Evolutionary conservation across 202 grass and related monocot genomes (phyloP).

Genomic region (Zizania palustris): DNA sequence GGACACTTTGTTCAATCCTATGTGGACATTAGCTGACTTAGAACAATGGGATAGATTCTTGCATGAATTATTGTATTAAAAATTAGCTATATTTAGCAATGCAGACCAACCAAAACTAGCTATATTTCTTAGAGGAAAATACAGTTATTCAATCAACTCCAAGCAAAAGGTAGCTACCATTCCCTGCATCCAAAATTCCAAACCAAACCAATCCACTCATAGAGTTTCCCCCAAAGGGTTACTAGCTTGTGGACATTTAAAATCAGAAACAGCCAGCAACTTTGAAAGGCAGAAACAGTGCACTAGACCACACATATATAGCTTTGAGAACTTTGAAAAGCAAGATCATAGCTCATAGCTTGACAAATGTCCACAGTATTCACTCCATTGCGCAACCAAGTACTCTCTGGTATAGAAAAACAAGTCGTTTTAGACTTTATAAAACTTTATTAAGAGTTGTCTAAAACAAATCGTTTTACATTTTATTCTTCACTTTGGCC

Average conservation of each 20-base stretch:
- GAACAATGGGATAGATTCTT: not conserved
- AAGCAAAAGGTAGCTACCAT: not conserved
- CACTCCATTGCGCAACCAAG: not conserved
- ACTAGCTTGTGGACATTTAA: constrained; percentile 21
- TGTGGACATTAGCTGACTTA: not conserved
- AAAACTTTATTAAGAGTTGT: no score
- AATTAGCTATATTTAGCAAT: not conserved
- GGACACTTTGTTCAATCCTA: not conserved
- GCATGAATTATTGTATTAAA: not conserved
- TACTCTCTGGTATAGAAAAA: no score
- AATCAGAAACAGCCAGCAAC: constrained; percentile 10
- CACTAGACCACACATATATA: constrained; percentile 5
- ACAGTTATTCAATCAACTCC: not conserved
- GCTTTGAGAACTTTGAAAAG: not conserved
- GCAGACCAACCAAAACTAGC: not conserved
- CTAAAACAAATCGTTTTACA: no score
- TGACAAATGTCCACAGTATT: not conserved
- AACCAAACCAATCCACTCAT: not conserved
- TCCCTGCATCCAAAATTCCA: not conserved
- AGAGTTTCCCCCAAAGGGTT: constrained; percentile 24
- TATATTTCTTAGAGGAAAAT: not conserved
- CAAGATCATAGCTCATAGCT: constrained; percentile 8
- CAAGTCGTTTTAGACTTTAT: no score
- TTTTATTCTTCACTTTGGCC: no score
- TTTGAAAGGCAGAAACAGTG: constrained; percentile 23